Percentiles rank a stretch among this genome's conserved stretches.
Conservation (phyloP, 148 eudicot genomes). For the Vaccinium corymbosum region DNA sequence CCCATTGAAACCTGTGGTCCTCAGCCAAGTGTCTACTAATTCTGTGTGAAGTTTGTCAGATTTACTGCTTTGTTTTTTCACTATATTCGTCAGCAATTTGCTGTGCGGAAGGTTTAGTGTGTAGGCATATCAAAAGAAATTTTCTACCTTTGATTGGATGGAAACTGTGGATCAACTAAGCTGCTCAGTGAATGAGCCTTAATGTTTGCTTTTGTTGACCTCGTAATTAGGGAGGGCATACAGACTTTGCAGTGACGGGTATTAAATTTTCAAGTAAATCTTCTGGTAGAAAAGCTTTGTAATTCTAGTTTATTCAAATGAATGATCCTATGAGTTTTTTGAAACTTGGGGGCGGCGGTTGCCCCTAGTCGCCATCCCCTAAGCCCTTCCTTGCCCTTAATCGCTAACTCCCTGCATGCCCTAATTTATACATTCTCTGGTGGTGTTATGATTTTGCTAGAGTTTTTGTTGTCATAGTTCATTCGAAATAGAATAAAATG, state of each 20-base stretch:
- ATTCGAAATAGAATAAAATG: not conserved
- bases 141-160: not conserved
- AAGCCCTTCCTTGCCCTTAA: not conserved
- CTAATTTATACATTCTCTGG: not conserved
- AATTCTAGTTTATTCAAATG: not conserved
- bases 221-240: not conserved
- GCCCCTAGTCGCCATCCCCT: not conserved
- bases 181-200: conserved; percentile 4
- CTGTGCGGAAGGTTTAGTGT: not conserved
- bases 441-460: not conserved
- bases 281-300: not conserved
- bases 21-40: not conserved
- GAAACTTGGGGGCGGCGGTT: not conserved
- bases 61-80: not conserved
- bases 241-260: not conserved
- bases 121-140: not conserved
- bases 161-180: not conserved
- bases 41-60: not conserved
- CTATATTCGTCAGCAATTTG: not conserved
- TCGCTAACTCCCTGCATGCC: not conserved
- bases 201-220: not conserved
- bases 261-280: not conserved
- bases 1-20: not conserved
- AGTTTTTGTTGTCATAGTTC: not conserved
- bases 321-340: not conserved